Evolutionary conservation across 129 eudicot species (phyloP).

Genomic region (Deinandra increscens): DNA sequence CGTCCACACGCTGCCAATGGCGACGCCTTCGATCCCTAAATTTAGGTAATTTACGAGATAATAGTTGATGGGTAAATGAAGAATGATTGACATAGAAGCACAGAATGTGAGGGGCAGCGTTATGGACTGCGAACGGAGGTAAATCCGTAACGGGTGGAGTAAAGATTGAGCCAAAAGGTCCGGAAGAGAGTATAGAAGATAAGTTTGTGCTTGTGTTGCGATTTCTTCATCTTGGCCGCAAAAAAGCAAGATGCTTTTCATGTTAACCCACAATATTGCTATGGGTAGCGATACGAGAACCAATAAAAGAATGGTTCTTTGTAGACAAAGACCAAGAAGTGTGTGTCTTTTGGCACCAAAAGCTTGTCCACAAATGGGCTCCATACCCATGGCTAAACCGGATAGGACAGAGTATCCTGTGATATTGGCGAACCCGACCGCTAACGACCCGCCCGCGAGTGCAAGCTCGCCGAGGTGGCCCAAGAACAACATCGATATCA

Average conservation of each 20-base stretch:
- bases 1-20: constrained; percentile 61
- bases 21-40: constrained; percentile 72
- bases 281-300: constrained; percentile 56
- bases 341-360: constrained; percentile 67
- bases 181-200: constrained; percentile 60
- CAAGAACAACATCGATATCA: constrained; percentile 81
- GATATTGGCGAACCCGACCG: constrained; percentile 85
- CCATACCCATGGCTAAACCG: constrained; percentile 95
- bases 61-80: constrained; percentile 71
- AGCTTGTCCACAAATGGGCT: constrained; percentile 91
- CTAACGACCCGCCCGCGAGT: constrained; percentile 79
- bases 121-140: constrained; percentile 75
- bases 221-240: constrained; percentile 77
- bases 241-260: constrained; percentile 55
- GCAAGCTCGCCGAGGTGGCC: constrained; percentile 76
- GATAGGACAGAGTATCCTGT: constrained; percentile 85
- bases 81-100: constrained; percentile 55
- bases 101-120: constrained; percentile 72
- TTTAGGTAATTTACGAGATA: constrained; percentile 49
- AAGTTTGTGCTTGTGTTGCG: constrained; percentile 67
- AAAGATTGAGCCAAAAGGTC: constrained; percentile 78
- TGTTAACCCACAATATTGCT: constrained; percentile 64
- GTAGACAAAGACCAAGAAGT: constrained; percentile 67
- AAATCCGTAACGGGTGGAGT: constrained; percentile 73
- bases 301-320: constrained; percentile 56